Base-by-base conservation (phyloP, 1,284 basidiomycete genomes). In the Cryptococcus sp. region DNA sequence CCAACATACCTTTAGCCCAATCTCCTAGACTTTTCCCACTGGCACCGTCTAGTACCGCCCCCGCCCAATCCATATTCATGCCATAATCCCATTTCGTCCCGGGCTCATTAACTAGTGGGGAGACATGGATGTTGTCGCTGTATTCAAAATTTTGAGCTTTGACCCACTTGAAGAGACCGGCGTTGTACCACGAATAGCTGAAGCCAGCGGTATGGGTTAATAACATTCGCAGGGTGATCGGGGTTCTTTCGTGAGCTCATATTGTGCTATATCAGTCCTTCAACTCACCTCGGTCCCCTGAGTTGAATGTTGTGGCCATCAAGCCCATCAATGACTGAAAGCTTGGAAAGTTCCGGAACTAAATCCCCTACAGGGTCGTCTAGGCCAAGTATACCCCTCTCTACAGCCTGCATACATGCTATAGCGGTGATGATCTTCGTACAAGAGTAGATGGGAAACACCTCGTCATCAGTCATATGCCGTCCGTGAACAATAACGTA, bases 371-470 rank as follows among this genome's bases (percentile, higher is more conserved):
- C 52, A 0, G 61, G 59, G 37, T 63, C 61, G 42, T 73, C 63
- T 5, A 70, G 50, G 16, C 54, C 46, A 36, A 72, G 45, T 41
- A 64, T 52, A 10, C 64, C 67, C 28, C 57, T 55, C 49, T 73
- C 71, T 13, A 70, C 63, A 5, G 71, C 56, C 53, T 70, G 70
- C 45, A 73, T 62, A 22, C 56, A 59, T 9, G 71, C 64, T 7
- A 72, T 64, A 39, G 62, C 60, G 3, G 69, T 72, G 52, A 72
- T 57, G 47, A 70, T 56, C 60, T 73, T 74, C 47, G 70, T 73
- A 45, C 55, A 63, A 9, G 55, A 59, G 18, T 55, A 58, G 31
- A 60, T 57, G 45, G 57, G 52, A 50, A 58, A 61, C 19, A 61
- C 39, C 59, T 59, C 19, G 11, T 45, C 19, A 37, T 5, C 43